Base-by-base conservation (phyloP, 164 flowering plant genomes). In the Brasenia schreberi region DNA sequence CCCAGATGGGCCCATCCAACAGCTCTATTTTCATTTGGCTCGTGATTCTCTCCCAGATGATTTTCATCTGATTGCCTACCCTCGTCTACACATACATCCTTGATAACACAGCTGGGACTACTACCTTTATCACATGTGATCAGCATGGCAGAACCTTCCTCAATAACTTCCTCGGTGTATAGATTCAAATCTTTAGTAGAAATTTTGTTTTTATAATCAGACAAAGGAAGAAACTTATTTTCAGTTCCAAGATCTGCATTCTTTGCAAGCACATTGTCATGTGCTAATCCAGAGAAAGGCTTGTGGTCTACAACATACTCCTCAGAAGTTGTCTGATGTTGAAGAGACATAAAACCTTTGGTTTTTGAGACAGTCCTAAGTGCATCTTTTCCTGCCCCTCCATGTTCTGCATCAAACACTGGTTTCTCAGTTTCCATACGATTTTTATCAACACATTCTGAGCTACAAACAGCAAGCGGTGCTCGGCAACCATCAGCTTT, bases 1-100 rank as follows among this genome's bases (percentile, higher is more conserved):
- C 65, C 77, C 52, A 75, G 67, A 66, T 74, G 65, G 27, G 61
- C 27, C 23, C 61, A 61, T 60, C 68, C 58, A 52, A 64, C 59
- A 10, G 64, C 2, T 49, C 59, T 68, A 60, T 68, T 65, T 9
- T 67, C n/a, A 68, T 69, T 74, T 66, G 69, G 67, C 39, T 56
- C 53, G 64, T 61, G 66, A 53, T 70, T 70, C 64, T 75, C 81
- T 70, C 74, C 64, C 71, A 77, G 69, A 66, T 63, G 68, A 74
- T 77, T 81, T 64, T 77, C 80, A 19, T 65, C 65, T 5, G 79
- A 74, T 65, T 78, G 82, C 56, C 79, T 75, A 45, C 88, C 88
- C 16, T 85, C 85, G 69, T 87, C 90, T 18, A 82, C 62, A 64
- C 88, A 79, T 7, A 85, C 83, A 68, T 87, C 93, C 77, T 84